Conservation (phyloP, 148 eudicot genomes). For the Rhododendron williamsianum region DNA sequence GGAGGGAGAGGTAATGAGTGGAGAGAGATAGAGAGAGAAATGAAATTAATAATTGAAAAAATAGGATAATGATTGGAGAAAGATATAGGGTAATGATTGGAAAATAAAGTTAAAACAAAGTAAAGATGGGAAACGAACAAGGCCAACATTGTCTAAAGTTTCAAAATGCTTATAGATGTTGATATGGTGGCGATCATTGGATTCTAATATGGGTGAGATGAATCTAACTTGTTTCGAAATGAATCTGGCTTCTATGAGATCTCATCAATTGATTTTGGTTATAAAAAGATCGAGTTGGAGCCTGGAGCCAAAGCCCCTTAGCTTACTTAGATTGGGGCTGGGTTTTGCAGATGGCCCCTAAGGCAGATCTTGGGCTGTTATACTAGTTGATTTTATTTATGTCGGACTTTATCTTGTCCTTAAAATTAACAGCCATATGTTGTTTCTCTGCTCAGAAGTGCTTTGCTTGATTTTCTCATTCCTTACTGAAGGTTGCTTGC, state of each 20-base stretch:
- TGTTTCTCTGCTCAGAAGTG: background rate
- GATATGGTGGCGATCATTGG: background rate
- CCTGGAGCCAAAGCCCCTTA: no score
- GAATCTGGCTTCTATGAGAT: background rate
- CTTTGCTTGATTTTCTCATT: background rate
- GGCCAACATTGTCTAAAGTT: background rate
- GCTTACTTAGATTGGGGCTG: no score
- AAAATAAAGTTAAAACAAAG: no score
- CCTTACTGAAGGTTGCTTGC: background rate
- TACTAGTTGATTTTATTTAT: background rate
- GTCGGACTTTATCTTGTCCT: background rate
- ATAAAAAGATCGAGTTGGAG: background rate
- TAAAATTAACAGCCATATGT: background rate
- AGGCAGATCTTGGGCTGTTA: background rate
- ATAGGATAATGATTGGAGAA: no score
- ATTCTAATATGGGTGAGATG: background rate
- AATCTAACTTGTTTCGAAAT: background rate
- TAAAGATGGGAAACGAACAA: no score
- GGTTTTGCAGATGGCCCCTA: no score
- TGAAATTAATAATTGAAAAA: no score
- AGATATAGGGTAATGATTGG: no score
- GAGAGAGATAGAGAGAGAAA: no score
- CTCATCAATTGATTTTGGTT: background rate
- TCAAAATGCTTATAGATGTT: background rate
- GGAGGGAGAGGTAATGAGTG: no score